Evolutionary conservation across 2,329 filamentous ascomycete genomes (phyloP), one percentile per base, ranked within the genome.

Genomic region (Magnaporthiopsis rhizophila): DNA sequence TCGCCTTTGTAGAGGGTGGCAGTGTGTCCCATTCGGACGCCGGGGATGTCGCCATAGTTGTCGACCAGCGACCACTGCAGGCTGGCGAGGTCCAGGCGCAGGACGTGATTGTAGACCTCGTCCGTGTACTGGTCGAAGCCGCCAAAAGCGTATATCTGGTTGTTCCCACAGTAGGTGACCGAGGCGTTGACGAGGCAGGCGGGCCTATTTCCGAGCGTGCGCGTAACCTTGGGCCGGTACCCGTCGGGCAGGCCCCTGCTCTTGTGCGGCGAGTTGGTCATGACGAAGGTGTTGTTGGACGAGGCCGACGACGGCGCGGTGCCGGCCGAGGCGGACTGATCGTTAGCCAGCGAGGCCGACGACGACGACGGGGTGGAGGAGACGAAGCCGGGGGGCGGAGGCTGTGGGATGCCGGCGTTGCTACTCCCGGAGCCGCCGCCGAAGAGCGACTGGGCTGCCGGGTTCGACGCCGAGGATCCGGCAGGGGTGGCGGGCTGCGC

Each of bases 51-150:
- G 45, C 95, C 95, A 79, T 97, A 99, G 77, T 99, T 99, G 78
- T 98, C 95, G 26, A 99, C 94, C 62, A 99, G 80, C 69, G 87
- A 95, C 95, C 95, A 99, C 74, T 95, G 91, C 69, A 95, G 88
- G 67, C 89, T 93, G 66, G 89, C 83, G 67, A 99, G 83, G 74
- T 99, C 93, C 62, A 99, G 80, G 71, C 87, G 89, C 68, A 99
- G 81, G 58, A 99, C 95, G 78, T 99, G 95, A 73, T 99, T 99
- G 78, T 99, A 99, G 24, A 99, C 91, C 80, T 99, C 95, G 75
- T 99, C 95, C 0, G 95, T 99, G 74, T 97, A 98, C 76, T 98
- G 94, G 74, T 99, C 95, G 73, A 99, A 99, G 24, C 95, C 95
- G 58, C 95, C 95, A 80, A 99, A 99, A 13, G 94, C 95, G 77